Base-by-base conservation (phyloP, 345 rosid genomes). In the Euphorbia peplus region DNA sequence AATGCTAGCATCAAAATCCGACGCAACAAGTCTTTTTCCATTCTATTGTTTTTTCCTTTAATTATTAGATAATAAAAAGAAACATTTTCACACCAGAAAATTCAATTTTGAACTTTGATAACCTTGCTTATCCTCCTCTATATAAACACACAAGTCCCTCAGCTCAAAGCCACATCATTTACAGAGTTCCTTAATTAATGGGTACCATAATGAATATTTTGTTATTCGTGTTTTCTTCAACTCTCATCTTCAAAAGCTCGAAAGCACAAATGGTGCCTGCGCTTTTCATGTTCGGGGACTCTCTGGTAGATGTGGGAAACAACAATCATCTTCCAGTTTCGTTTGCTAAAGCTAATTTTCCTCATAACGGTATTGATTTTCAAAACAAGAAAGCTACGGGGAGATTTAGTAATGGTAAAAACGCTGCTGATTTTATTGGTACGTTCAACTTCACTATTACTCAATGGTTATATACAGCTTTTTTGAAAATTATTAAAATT, bases 371-470 rank as follows among this genome's bases (percentile, higher is more conserved):
- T 7, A 13, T 85, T 50, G 89, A 85, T 67, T 85, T 83, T 50
- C 79, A 83, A 0, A 64, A 19, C 35, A 73, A 69, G 63, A 80
- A 76, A 68, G 68, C 89, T 8, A 85, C 89, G 1, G 89, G 89
- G 4, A 72, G 89, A 80, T 85, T 85, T 60, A 50, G 79, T 53
- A 85, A 85, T 41, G 89, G 89, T 70, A 85, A 83, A 76, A 85
- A 85, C 70, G 70, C 83, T n/a, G 89, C 89, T 1, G 89, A 85
- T 73, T 78, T 80, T 44, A 61, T 85, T 1, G 80, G 88, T 85
- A 64, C 29, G 1, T 32, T 32, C 37, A 32, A 2, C 37, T 2
- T 32, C 6, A 32, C 3, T 32, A 32, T 32, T 32, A n/a, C n/a
- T n/a, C n/a, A n/a, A n/a, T n/a, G n/a, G n/a, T n/a, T n/a, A n/a